Base-by-base conservation (phyloP, 768 basidiomycete species). In the Tulasnella sp. region DNA sequence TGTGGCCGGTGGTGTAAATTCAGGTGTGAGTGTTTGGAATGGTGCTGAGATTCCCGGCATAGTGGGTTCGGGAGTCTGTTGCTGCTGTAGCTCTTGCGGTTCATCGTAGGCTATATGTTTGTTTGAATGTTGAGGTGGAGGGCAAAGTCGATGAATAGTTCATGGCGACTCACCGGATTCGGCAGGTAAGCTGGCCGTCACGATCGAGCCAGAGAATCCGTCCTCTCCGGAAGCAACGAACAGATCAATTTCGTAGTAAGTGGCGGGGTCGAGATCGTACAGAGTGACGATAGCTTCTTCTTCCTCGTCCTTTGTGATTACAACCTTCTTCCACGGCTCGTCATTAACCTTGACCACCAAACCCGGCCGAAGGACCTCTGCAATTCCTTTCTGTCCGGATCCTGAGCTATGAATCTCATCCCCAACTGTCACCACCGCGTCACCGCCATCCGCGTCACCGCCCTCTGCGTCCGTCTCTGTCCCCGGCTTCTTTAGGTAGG, bases 271-370 rank as follows among this genome's bases (percentile, higher is more conserved):
- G 48, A 97, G 76, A 1, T 89, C 90, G 61, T 91, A 93, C 26
- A 97, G 80, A 61, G 95, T 88, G 54, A 96, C 89, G 58, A 94
- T 81, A 0, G 90, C 93, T 67, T 95, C 87, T 64, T 94, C 91
- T 0, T 78, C 77, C 55, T 81, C 79, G 45, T 92, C 88, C 68
- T 88, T 84, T 62, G 89, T 81, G 55, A 88, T 81, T 67, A 89
- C 79, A 23, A 88, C 85, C 52, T 83, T 76, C 67, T 84, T 81
- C 89, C 89, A 92, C 3, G 79, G 80, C 4, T 83, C 76, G 27
- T 81, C 81, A 64, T 93, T 91, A 51, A 92, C 86, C 44, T 84
- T 86, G 41, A 92, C 83, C 0, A 82, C 83, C 30, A 91, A 77
- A 0, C 87, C 87, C 61, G 83, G 82, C 10, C 84, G 77, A 24